Evolutionary conservation across 2,329 filamentous ascomycete genomes (phyloP).

Genomic region (Claviceps purpurea): DNA sequence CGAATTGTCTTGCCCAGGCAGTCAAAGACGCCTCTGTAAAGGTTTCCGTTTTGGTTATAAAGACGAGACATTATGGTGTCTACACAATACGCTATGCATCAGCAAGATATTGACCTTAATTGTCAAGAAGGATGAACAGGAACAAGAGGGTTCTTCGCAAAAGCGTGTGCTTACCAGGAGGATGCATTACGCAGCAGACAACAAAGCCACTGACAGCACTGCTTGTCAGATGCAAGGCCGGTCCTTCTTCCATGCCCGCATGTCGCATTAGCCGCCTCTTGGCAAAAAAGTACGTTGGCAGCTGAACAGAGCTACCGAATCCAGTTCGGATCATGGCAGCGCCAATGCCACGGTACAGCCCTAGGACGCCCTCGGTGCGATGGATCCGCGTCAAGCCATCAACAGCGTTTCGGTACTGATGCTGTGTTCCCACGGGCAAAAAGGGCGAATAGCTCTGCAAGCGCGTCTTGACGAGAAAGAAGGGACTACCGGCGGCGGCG

Average conservation of each 20-base stretch:
- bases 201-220: constrained; percentile 88
- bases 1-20: constrained; percentile 82
- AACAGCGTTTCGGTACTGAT: constrained; percentile 72
- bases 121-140: background rate
- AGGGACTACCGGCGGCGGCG: constrained; percentile 84
- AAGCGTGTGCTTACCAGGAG: constrained; percentile 50
- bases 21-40: constrained; percentile 90
- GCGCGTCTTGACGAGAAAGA: constrained; percentile 95
- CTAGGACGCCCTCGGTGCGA: constrained; percentile 58
- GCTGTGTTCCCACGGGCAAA: constrained; percentile 91
- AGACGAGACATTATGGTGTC: constrained; percentile 98
- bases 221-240: constrained; percentile 75
- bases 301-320: constrained; percentile 88
- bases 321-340: constrained; percentile 94
- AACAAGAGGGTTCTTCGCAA: background rate
- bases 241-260: constrained; percentile 80
- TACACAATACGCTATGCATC: constrained; percentile 13
- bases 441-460: constrained; percentile 89
- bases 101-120: background rate
- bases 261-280: constrained; percentile 76
- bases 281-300: constrained; percentile 96
- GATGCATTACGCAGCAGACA: constrained; percentile 96
- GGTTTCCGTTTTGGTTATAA: constrained; percentile 96
- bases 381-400: constrained; percentile 79
- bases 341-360: constrained; percentile 79